Evolutionary conservation across 1,284 basidiomycete genomes (phyloP), one percentile per base, ranked within the genome.

Genomic region (Amylostereum chailletii): DNA sequence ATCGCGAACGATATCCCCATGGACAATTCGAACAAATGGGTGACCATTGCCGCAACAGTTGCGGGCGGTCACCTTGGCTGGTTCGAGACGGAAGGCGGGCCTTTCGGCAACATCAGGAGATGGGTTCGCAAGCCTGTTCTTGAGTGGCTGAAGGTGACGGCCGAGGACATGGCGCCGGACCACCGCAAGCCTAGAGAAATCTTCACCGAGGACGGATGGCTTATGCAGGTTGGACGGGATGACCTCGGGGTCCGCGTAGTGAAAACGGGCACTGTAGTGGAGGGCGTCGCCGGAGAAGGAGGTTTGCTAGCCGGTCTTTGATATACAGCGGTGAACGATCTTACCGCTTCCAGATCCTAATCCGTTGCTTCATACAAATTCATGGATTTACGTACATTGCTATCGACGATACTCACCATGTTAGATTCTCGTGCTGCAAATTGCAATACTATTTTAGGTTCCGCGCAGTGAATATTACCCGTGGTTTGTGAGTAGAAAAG

Each of bases 41-140:
- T 92, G 8, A 76, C 83, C 7, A 77, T 89, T 60, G 86, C 76
- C 9, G 68, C 90, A 48, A 95, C 95, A 0, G 70, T 74, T 34
- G 74, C 76, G 11, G 95, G 96, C 1, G 96, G 96, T 0, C 95
- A 99, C 69, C 73, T 99, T 11, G 95, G 95, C 33, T 98, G 92
- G 94, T 98, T 95, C 62, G 81, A 87, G 58, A 68, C 76, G 42
- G 69, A 69, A 33, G 70, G 69, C 36, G 54, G 65, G 41, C 63
- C 64, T 52, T 41, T 7, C 31, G 70, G 73, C 34, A 62, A 67
- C 51, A 65, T 79, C 10, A 72, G 74, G 52, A 69, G 87, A 48
- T 92, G 89, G 90, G 73, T 86, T 47, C 75, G 73, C 11, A 70
- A 74, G 55, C 90, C 90, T 7, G 82, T 86, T 3, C 58, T 90